Evolutionary conservation across 148 eudicot species (phyloP), one percentile per base, ranked within the genome.

Genomic region (Vaccinium corymbosum): DNA sequence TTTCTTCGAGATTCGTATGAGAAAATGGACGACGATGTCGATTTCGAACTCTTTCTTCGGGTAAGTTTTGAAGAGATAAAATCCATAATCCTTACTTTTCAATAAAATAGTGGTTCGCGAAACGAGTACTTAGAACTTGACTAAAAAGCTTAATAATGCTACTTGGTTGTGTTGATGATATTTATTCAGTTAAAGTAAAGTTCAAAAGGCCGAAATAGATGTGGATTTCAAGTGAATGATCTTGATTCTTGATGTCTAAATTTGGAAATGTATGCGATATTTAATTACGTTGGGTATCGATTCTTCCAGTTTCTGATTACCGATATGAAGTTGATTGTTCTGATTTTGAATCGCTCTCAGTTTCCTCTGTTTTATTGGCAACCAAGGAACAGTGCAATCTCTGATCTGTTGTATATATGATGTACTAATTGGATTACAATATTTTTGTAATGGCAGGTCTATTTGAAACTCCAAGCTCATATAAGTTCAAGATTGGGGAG

Each of bases 1-100:
- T 92, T 94, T 88, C 90, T 97, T 17, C 85, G 87, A 32, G 91
- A 92, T 80, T 87, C 90, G 79, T 95, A 92, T 80, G 85, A 93
- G 86, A 90, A 87, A 84, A 49, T 94, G 89, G 89, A 85, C 29
- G 89, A 92, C 56, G 94, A 94, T 27, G 99, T 95, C 70, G 98
- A 97, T 94, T 97, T 97, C 76, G 99, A 97, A 89, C 93, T 94
- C 59, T 97, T 95, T 92, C 95, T 97, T 61, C 88, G 91, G 92
- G 99, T 97, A 89, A 87, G 83, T 77, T 1, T 7, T 1, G 50
- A 52, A 13, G 61, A 48, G 29, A 52, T 35, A 76, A 70, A n/a
- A 7, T 50, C 52, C 9, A 7, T 50, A 50, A 10, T 42, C 46
- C 46, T 42, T 42, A 42, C 46, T 42, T 42, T 42, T 42, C 46